Evolutionary conservation across 2,329 filamentous ascomycete genomes (phyloP).

Genomic region (Cytospora piceae): DNA sequence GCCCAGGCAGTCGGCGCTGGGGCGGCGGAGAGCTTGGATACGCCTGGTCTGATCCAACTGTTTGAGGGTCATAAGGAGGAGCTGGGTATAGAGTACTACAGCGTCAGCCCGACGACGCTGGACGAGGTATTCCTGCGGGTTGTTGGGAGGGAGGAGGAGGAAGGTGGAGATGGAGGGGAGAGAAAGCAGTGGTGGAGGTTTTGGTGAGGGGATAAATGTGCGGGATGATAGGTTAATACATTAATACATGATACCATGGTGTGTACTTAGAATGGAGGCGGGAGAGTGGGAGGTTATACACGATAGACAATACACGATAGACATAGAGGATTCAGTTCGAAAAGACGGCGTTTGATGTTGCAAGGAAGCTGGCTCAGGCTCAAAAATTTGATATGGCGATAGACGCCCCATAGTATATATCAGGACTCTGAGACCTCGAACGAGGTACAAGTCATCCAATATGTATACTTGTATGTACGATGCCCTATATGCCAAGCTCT

Average conservation of each 20-base stretch:
- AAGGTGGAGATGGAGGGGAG: constrained; percentile 42
- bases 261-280: neutral
- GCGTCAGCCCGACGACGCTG: constrained; percentile 81
- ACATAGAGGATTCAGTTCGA: neutral
- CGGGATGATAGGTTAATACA: neutral
- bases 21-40: constrained; percentile 45
- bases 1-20: neutral
- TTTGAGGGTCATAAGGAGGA: constrained; percentile 71
- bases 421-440: neutral
- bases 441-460: neutral
- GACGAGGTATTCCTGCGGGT: constrained; percentile 91
- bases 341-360: neutral
- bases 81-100: constrained; percentile 82
- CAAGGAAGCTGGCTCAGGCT: no score
- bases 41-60: constrained; percentile 38
- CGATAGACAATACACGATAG: neutral
- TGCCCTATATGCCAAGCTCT: neutral
- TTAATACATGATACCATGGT: constrained; percentile 16
- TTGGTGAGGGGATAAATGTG: neutral
- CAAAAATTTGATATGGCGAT: no score
- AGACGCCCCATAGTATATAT: no score
- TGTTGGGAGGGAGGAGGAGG: constrained; percentile 77
- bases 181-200: constrained; percentile 23
- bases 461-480: neutral
- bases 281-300: neutral